These are phyloP conservation scores for Umbelopsis sp. DNA, from an alignment of 192 early-diverging fungal genomes.

Conservation along the genomic window DNA sequence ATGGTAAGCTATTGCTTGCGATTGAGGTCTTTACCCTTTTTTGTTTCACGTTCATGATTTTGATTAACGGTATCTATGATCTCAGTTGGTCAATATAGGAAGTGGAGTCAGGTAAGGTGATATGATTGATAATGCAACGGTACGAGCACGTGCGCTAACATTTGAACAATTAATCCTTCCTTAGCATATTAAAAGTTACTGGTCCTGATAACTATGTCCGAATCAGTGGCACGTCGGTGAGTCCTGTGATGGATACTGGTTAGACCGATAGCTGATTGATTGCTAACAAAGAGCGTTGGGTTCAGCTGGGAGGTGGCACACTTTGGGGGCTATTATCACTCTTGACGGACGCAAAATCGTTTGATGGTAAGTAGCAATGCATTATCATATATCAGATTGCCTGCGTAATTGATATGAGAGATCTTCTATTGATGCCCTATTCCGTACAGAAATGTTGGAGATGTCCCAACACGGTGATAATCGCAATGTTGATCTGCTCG, in stretches of 20 bases:
- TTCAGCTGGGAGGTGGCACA: constrained; percentile 89
- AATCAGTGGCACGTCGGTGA: constrained; percentile 81
- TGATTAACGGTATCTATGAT: neutral
- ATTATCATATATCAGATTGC: neutral
- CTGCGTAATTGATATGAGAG: neutral
- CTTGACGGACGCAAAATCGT: constrained; percentile 85
- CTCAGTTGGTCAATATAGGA: constrained; percentile 92
- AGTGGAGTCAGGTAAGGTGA: constrained; percentile 79
- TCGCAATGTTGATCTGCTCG: constrained; percentile 82
- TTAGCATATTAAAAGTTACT: constrained; percentile 90
- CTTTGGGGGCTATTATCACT: constrained; percentile 91
- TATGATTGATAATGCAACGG: neutral
- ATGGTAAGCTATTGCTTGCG: constrained; percentile 50
- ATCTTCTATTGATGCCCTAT: neutral
- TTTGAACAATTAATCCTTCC: neutral
- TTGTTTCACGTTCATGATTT: neutral
- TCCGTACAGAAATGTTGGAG: constrained; percentile 69
- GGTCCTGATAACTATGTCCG: constrained; percentile 83
- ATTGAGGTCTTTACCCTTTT: too few relatives aligned
- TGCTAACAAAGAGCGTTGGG: neutral
- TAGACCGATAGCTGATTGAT: neutral
- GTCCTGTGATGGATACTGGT: neutral
- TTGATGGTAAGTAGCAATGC: constrained; percentile 65
- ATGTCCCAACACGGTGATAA: constrained; percentile 91
- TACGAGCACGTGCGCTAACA: neutral